A percentile compares a stretch with the other conserved stretches of the same genome.
These are phyloP conservation scores for Basipetospora chlamydospora DNA, from an alignment of 2,329 filamentous ascomycete genomes.

Conservation along the genomic window DNA sequence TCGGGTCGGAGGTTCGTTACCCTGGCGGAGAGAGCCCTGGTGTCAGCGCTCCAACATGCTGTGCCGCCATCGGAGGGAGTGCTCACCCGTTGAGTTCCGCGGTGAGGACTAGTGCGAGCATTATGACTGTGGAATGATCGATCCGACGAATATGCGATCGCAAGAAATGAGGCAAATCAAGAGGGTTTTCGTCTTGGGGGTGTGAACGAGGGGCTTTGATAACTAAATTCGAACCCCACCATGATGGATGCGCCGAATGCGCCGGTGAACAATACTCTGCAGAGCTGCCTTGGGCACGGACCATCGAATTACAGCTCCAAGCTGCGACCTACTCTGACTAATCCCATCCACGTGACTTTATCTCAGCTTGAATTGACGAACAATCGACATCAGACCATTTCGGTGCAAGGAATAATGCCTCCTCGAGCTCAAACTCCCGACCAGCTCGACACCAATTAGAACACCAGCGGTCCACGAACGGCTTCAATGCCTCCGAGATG, in stretches of 20 bases:
- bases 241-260: too few species aligned
- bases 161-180: too few species aligned
- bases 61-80: neutral
- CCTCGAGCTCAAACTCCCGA: neutral
- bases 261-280: too few species aligned
- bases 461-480: too few species aligned
- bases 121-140: slow-evolving; percentile 22
- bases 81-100: slow-evolving; percentile 56
- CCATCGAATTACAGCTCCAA: neutral
- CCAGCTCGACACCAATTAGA: too few species aligned
- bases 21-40: slow-evolving; percentile 28
- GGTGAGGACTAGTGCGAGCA: slow-evolving; percentile 52
- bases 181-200: too few species aligned
- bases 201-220: slow-evolving; percentile 1
- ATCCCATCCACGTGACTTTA: neutral
- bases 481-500: slow-evolving; percentile 39
- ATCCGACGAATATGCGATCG: too few species aligned
- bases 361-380: neutral
- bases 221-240: too few species aligned
- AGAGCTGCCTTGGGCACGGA: slow-evolving; percentile 3
- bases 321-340: neutral
- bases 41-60: neutral
- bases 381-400: slow-evolving; percentile 3
- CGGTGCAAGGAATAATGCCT: neutral
- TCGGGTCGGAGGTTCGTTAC: slow-evolving; percentile 79